Percentiles rank a stretch among this genome's conserved stretches.
phyloP scores from a whole-genome alignment of 2,329 filamentous ascomycete genomes.

The Trichothecium roseum region DNA sequence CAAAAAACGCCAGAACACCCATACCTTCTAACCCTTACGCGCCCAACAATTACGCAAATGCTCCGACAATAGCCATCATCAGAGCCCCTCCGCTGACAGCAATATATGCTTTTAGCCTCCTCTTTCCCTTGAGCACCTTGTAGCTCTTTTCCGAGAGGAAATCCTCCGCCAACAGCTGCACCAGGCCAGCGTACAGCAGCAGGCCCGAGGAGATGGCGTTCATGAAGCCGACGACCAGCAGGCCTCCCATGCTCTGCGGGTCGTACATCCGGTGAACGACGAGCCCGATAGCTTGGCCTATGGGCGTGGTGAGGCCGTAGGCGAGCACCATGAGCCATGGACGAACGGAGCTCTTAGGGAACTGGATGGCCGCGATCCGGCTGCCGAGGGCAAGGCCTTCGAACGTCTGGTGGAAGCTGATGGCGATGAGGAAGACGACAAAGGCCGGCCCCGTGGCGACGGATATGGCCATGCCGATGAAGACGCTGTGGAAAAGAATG shows the following conservation, averaged over 20 bases:
- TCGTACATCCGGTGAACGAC: constrained; percentile 71
- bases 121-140: constrained; percentile 50
- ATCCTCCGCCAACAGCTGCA: constrained; percentile 77
- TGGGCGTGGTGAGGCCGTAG: constrained; percentile 67
- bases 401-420: constrained; percentile 79
- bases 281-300: constrained; percentile 76
- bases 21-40: no score
- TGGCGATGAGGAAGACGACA: constrained; percentile 68
- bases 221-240: constrained; percentile 78
- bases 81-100: constrained; percentile 53
- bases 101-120: constrained; percentile 50
- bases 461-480: constrained; percentile 79
- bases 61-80: constrained; percentile 62
- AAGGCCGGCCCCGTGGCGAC: constrained; percentile 73
- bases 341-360: constrained; percentile 59
- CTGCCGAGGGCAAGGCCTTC: constrained; percentile 80
- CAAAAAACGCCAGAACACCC: no score
- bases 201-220: constrained; percentile 77
- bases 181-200: constrained; percentile 70
- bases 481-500: constrained; percentile 76
- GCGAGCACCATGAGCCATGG: constrained; percentile 78
- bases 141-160: constrained; percentile 71
- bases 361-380: constrained; percentile 74
- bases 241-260: constrained; percentile 61
- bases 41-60: constrained; percentile 45